A percentile compares a stretch with the other conserved stretches of the same genome.
Conservation (phyloP, 345 rosid species). For the Bruguiera sexangula region DNA sequence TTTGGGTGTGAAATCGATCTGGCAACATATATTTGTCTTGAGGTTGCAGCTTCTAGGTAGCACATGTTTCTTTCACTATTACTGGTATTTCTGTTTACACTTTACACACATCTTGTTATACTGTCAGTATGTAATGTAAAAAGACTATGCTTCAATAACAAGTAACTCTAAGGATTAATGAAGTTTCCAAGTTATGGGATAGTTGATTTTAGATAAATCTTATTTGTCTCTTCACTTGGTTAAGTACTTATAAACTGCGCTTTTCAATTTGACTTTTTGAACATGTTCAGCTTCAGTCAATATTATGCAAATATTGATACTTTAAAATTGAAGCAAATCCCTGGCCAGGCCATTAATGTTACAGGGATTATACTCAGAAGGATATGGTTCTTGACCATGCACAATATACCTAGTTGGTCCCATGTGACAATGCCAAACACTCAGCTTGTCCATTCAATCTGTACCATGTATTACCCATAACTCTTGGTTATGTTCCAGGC, state of each 20-base stretch:
- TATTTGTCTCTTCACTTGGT: too few species aligned
- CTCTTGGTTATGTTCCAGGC: constrained; percentile 60
- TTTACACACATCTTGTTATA: too few species aligned
- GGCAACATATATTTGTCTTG: too few species aligned
- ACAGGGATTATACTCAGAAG: not conserved
- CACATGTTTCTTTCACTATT: too few species aligned
- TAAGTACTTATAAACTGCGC: too few species aligned
- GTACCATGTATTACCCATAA: constrained; percentile 16
- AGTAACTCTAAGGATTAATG: not conserved
- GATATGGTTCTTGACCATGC: not conserved
- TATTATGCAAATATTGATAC: too few species aligned
- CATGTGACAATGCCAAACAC: not conserved
- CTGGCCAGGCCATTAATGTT: not conserved
- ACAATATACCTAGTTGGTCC: too few species aligned
- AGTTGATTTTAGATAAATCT: not conserved
- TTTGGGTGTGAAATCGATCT: too few species aligned
- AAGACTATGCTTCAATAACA: not conserved
- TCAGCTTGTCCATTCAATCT: constrained; percentile 7
- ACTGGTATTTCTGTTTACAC: too few species aligned
- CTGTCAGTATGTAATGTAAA: not conserved
- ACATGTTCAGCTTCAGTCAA: too few species aligned
- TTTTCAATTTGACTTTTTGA: too few species aligned
- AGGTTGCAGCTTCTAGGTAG: too few species aligned
- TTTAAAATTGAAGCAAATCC: not conserved
- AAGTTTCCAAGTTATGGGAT: not conserved